Evolutionary conservation across 768 basidiomycete genomes (phyloP).

Genomic region (Amanita jacksonii): DNA sequence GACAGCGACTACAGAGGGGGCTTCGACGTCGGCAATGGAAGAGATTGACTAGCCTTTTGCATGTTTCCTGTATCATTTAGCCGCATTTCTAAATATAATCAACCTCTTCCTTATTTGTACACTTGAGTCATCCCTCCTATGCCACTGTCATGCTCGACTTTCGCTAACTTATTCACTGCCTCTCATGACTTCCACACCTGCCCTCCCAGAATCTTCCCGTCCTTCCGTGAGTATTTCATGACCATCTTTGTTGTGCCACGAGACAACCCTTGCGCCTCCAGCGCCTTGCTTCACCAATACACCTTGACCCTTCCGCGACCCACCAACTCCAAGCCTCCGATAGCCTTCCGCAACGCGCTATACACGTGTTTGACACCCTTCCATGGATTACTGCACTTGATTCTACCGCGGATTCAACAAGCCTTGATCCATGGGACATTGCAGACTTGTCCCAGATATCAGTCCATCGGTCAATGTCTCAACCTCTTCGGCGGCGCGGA

Average conservation of each 20-base stretch:
- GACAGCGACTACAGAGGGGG: constrained; percentile 43
- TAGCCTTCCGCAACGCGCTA: constrained; percentile 17
- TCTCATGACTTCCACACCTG: background rate
- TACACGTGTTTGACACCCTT: constrained; percentile 46
- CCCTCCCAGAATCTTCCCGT: background rate
- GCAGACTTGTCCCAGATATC: constrained; percentile 60
- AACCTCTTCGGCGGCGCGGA: constrained; percentile 49
- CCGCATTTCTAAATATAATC: constrained; percentile 3
- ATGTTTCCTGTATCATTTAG: too few relatives aligned
- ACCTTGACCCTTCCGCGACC: too few relatives aligned
- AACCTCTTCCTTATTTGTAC: background rate
- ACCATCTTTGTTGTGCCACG: background rate
- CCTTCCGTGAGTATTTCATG: too few relatives aligned
- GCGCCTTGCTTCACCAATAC: constrained; percentile 4
- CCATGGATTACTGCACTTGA: constrained; percentile 62
- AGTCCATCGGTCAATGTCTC: constrained; percentile 12
- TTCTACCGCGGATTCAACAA: constrained; percentile 24
- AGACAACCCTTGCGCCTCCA: background rate
- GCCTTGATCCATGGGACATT: constrained; percentile 38
- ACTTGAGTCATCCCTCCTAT: too few relatives aligned
- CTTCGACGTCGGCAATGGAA: constrained; percentile 86
- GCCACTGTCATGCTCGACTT: too few relatives aligned
- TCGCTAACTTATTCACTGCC: too few relatives aligned
- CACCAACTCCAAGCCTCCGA: too few relatives aligned
- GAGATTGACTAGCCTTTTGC: constrained; percentile 67